A percentile compares a stretch with the other conserved stretches of the same genome.
Evolutionary conservation across 2,329 filamentous ascomycete species (phyloP).

Genomic region (Rhynchosporium graminicola): DNA sequence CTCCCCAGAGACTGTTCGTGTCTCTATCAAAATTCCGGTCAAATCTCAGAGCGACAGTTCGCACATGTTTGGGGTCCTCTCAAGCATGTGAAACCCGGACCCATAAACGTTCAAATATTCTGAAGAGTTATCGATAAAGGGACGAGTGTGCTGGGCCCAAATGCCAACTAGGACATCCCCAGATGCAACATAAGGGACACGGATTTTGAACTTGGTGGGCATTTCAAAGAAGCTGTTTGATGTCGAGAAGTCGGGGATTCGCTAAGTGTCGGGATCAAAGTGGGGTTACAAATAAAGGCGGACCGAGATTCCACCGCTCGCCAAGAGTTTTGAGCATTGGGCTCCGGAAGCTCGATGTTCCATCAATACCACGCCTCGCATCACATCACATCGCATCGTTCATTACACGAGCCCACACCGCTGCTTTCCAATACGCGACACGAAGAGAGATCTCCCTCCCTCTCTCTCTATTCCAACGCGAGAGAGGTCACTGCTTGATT

Average conservation of each 20-base stretch:
- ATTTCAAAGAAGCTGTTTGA: not conserved
- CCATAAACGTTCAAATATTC: too few species aligned
- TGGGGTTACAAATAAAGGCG: not conserved
- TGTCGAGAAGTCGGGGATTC: not conserved
- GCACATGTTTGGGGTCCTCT: too few species aligned
- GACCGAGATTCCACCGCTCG: conserved; percentile 3
- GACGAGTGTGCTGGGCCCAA: not conserved
- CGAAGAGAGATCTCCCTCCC: not conserved
- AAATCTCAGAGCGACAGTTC: too few species aligned
- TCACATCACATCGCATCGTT: not conserved
- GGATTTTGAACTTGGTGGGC: not conserved
- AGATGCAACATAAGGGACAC: not conserved
- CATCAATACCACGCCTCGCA: conserved; percentile 9
- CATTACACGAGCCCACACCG: conserved; percentile 3
- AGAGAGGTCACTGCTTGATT: not conserved
- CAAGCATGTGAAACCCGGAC: too few species aligned
- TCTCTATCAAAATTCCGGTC: too few species aligned
- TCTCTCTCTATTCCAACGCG: not conserved
- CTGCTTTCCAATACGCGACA: not conserved
- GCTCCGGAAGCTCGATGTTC: not conserved
- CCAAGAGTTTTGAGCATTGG: not conserved
- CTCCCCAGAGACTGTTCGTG: not conserved
- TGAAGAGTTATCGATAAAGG: too few species aligned
- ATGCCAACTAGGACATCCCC: not conserved
- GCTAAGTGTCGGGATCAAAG: not conserved